A percentile compares a stretch with the other conserved stretches of the same genome.
phyloP scores from a whole-genome alignment of 495 filamentous ascomycete species.

The Penicillium diatomitis region DNA sequence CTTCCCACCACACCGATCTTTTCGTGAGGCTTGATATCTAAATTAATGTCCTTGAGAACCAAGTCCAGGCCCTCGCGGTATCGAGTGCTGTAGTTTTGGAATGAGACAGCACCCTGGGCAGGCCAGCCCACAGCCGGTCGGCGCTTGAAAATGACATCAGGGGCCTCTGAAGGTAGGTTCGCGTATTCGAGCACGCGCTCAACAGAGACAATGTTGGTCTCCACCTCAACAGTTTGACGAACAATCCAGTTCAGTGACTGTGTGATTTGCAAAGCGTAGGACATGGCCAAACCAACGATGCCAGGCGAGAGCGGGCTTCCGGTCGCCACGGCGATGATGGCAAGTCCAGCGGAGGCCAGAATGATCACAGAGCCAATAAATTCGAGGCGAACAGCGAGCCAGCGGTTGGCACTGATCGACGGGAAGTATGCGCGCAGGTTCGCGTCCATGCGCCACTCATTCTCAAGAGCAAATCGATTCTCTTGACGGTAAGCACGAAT shows the following conservation, averaged over 20 bases:
- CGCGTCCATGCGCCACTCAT: conserved; percentile 95
- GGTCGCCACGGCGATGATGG: conserved; percentile 69
- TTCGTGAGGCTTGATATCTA: conserved; percentile 89
- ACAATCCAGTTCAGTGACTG: conserved; percentile 99
- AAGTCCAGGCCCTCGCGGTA: conserved; percentile 85
- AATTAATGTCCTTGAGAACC: conserved; percentile 83
- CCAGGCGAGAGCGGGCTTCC: conserved; percentile 62
- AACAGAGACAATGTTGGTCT: conserved; percentile 98
- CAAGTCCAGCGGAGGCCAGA: conserved; percentile 71
- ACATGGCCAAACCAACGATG: conserved; percentile 89
- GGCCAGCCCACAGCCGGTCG: conserved; percentile 90
- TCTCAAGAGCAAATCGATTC: conserved; percentile 78
- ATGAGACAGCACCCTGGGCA: conserved; percentile 77
- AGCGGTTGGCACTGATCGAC: conserved; percentile 90
- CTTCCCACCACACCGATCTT: conserved; percentile 97
- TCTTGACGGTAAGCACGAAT: conserved; percentile 94
- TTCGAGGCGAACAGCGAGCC: conserved; percentile 91
- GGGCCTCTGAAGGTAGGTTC: conserved; percentile 85
- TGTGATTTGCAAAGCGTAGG: conserved; percentile 94
- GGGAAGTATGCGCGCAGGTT: conserved; percentile 96
- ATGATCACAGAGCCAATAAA: conserved; percentile 96
- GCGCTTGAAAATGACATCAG: conserved; percentile 82
- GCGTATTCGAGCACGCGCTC: conserved; percentile 97
- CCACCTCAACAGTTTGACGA: conserved; percentile 95
- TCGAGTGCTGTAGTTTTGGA: conserved; percentile 86